Evolutionary conservation across 2,329 filamentous ascomycete genomes (phyloP), one percentile per base, ranked within the genome.

Genomic region (Nemania abortiva): DNA sequence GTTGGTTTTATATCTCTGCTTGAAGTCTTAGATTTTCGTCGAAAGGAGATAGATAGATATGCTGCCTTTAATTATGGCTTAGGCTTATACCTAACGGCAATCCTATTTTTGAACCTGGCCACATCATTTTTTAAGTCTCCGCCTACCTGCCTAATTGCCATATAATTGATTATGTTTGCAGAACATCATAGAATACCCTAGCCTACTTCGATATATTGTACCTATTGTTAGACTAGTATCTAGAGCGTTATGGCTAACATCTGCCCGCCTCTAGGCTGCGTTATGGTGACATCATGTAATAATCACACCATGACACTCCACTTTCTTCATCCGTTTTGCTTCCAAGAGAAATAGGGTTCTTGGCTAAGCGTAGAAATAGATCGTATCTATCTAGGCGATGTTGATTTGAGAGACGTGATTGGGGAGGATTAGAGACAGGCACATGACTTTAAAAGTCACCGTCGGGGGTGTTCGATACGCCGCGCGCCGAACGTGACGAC

Each of bases 201-300:
- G 15, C 31, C 22, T 49, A 24, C 22, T 49, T 1, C 1, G 13
- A 9, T 29, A 39, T 39, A 9, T 18, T 31, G 27, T 39, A 39
- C 9, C 1, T 22, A 5, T 15, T 18, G 13, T 47, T 47, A 10
- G 18, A 27, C 24, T 27, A 27, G 24, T 27, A 27, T 27, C 24
- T 20, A 20, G 31, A 20, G 13, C 10, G 10, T 62, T 45, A 62
- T 54, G 59, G n/a, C 53, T 45, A 42, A 45, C 20, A 18, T 18
- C 42, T 53, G 20, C 22, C 47, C 54, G 13, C 22, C 24, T 22
- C 24, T 29, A 20, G 45, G 2, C 49, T 45, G 24, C 49, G 59
- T 47, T 54, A 62, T 55, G 59, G 59, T 62, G 59, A 62, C 59
- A 37, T 62, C 59, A 62, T 22, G 20, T 42, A 31, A 29, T 39